Evolutionary conservation across 208 protist species (phyloP), one percentile per base, ranked within the genome.

Genomic region (Naegleria fowleri): DNA sequence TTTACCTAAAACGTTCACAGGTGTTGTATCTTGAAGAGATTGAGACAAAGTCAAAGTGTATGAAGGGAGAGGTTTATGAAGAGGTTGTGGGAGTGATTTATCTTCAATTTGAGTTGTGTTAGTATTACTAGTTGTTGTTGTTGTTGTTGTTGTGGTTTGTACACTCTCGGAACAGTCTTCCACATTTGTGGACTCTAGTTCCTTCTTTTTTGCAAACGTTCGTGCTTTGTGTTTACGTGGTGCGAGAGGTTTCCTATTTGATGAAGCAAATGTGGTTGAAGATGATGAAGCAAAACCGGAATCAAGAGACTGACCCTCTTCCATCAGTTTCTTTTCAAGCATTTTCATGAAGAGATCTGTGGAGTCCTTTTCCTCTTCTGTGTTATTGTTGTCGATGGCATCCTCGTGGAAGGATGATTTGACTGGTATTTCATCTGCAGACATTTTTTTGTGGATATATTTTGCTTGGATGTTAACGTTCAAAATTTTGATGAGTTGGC

Each of bases 1-100:
- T 58, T 87, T 87, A 59, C 25, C 84, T 11, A 87, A 58, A 87
- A 58, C 84, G 25, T 75, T 75, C 25, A 75, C 58, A 75, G 58
- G 58, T 75, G 13, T 29, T 75, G 58, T 48, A 48, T 48, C 43
- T 48, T 48, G 43, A 48, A 7, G 43, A 48, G 43, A 48, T 9
- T 48, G 43, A 48, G 43, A 48, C 7, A 7, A 1, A 48, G 5
- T 48, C 43, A 7, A 48, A 9, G 43, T n/a, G n/a, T n/a, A 48
- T 48, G 43, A 48, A 48, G 43, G 43, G 43, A 48, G 43, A 48
- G 43, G 43, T 48, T 48, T 48, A 9, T 48, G 1, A 48, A 7
- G 1, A 48, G 43, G 43, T 48, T 48, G 43, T 7, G 43, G 43
- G 7, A 48, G 43, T 48, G 43, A 7, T 48, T 48, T 7, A 48